These are phyloP conservation scores for Saccharomycopsis babjevae DNA, from an alignment of 805 yeast genomes.

Conservation along the genomic window DNA sequence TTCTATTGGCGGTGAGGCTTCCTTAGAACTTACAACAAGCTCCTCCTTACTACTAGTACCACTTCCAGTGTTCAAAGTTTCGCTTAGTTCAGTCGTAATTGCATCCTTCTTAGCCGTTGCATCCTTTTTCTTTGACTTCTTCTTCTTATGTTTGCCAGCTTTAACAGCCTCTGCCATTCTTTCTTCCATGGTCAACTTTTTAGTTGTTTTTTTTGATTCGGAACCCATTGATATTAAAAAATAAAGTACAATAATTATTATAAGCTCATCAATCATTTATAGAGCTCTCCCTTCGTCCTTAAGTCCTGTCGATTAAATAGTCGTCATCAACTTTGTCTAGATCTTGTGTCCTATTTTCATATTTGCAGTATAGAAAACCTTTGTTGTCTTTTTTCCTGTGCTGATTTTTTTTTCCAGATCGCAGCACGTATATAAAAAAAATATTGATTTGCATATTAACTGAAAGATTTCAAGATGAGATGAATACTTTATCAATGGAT, in stretches of 20 bases:
- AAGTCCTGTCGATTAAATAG: background rate
- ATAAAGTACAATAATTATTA: background rate
- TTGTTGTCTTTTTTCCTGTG: background rate
- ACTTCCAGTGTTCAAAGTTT: background rate
- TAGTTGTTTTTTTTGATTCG: background rate
- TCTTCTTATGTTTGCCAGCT: conserved; percentile 24
- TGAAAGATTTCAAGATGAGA: background rate
- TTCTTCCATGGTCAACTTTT: conserved; percentile 72
- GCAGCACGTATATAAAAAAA: background rate
- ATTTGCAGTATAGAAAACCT: background rate
- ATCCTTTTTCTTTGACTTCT: conserved; percentile 23
- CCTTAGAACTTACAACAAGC: background rate
- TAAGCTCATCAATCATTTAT: conserved; percentile 1
- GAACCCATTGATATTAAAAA: background rate
- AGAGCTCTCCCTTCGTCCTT: background rate
- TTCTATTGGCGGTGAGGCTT: background rate
- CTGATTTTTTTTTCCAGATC: background rate
- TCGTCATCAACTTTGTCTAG: too few species aligned
- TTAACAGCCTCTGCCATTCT: conserved; percentile 74
- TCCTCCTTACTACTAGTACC: background rate
- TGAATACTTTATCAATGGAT: background rate
- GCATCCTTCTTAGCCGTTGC: background rate
- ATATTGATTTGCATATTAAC: background rate
- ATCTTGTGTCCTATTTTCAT: background rate
- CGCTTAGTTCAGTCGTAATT: background rate